Evolutionary conservation across 495 filamentous ascomycete species (phyloP).

Genomic region (Parathielavia appendiculata): DNA sequence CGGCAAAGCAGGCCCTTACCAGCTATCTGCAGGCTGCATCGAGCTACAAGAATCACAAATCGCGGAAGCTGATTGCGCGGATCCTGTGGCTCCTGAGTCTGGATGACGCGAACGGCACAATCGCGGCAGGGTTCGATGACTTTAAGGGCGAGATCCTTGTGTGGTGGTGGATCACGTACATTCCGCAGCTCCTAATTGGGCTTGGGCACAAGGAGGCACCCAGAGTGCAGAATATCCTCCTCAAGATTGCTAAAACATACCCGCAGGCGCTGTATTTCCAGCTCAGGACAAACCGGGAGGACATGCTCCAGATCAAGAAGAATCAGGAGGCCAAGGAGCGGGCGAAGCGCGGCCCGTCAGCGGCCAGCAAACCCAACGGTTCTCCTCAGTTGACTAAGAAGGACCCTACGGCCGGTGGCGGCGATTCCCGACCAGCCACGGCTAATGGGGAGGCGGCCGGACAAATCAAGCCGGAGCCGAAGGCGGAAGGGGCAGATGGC

Average conservation of each 20-base stretch:
- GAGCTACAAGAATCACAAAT: conserved; percentile 93
- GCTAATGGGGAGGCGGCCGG: conserved; percentile 39
- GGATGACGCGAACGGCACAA: conserved; percentile 76
- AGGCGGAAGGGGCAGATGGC: conserved; percentile 43
- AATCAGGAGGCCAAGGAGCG: conserved; percentile 68
- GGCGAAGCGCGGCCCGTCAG: conserved; percentile 18
- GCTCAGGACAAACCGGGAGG: conserved; percentile 88
- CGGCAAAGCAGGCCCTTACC: conserved; percentile 85
- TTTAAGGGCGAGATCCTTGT: conserved; percentile 94
- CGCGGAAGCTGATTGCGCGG: conserved; percentile 88
- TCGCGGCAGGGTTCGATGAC: conserved; percentile 78
- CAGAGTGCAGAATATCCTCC: conserved; percentile 73
- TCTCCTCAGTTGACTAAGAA: conserved; percentile 46
- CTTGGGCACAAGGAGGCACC: conserved; percentile 83
- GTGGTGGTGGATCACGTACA: conserved; percentile 99
- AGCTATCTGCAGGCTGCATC: conserved; percentile 95
- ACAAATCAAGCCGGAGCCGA: conserved; percentile 40
- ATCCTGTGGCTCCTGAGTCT: conserved; percentile 95
- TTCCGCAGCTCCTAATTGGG: conserved; percentile 88
- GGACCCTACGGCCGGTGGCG: conserved; percentile 31
- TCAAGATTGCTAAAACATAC: conserved; percentile 90
- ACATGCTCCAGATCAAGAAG: conserved; percentile 89
- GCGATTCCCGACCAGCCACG: conserved; percentile 44
- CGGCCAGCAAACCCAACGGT: conserved; percentile 31
- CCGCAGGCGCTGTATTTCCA: conserved; percentile 95